Base-by-base conservation (phyloP, 1,139 yeast genomes). In the Blastobotrys illinoisensis region DNA sequence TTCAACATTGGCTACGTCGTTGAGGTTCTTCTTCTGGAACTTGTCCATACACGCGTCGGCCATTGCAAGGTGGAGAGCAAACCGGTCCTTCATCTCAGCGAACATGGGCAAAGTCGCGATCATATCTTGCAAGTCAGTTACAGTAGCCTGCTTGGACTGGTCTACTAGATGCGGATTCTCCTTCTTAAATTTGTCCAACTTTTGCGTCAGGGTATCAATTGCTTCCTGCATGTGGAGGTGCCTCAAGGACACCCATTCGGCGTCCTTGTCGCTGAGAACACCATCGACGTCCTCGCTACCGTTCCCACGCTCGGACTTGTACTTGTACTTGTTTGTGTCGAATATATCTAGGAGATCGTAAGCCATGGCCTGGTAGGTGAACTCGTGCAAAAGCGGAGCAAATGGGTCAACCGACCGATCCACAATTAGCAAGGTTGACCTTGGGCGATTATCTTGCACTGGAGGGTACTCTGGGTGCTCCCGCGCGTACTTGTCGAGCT, bases 291-390 rank as follows among this genome's bases (percentile, higher is more conserved):
- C 77, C 40, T 68, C 74, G 49, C 77, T 79, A 9, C 90, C 90
- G 36, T 72, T 71, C 64, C 82, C 88, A 63, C 78, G 82, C 62
- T 85, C 88, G 4, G 82, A 79, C 48, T 75, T 67, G 66, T 86
- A 90, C 46, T 71, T 75, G 68, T 83, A 88, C n/a, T 68, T 67
- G 60, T 74, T 77, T 21, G 74, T 74, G 52, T 72, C 74, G n/a
- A 75, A 72, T 24, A 81, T 79, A n/a, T 63, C 63, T 32, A 74
- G 60, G 50, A 83, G 70, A 69, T 93, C 99, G 74, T 86, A 85
- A 14, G 93, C 87, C 88, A 91, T 85, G 5, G 97, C 93, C 70
- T 93, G 96, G 69, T 90, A 95, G n/a, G 86, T 82, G 70, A 91
- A 89, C 67, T 90, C 97, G 69, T 93, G 99, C 54, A 91, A 71